Evolutionary conservation across 2,329 filamentous ascomycete genomes (phyloP).

Genomic region (Colletotrichum orchidophilum): DNA sequence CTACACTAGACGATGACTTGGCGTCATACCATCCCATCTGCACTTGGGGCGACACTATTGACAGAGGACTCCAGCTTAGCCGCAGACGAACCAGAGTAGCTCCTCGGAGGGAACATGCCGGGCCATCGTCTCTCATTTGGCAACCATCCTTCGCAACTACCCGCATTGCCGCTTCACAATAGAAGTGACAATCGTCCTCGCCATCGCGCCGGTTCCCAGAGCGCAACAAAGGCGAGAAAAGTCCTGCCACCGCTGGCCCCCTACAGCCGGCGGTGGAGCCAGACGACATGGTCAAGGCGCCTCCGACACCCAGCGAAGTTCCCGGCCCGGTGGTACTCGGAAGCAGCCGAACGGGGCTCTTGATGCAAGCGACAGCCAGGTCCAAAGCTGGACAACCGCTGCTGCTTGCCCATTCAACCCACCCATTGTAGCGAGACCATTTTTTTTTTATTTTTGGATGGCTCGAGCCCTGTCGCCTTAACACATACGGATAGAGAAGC

Average conservation of each 20-base stretch:
- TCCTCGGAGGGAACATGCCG: neutral
- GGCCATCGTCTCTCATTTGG: neutral
- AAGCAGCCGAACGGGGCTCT: neutral
- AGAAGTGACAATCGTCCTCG: neutral
- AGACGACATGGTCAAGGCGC: neutral
- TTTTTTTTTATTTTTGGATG: too few species aligned
- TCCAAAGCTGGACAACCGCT: too few species aligned
- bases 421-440: too few species aligned
- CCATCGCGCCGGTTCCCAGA: neutral
- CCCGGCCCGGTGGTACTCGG: conserved; percentile 6
- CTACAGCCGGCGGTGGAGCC: neutral
- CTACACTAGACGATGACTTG: neutral
- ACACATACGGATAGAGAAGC: too few species aligned
- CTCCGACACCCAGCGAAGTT: neutral
- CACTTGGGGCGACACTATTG: neutral
- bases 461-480: too few species aligned
- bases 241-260: neutral
- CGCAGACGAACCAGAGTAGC: neutral
- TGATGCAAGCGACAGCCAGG: neutral
- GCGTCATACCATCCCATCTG: conserved; percentile 4
- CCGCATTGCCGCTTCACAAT: neutral
- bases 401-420: too few species aligned
- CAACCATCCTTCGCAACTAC: neutral
- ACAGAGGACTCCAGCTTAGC: neutral
- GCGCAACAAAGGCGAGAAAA: neutral